Conservation (phyloP, 1,139 yeast species). For the Martiniozyma asiatica region DNA sequence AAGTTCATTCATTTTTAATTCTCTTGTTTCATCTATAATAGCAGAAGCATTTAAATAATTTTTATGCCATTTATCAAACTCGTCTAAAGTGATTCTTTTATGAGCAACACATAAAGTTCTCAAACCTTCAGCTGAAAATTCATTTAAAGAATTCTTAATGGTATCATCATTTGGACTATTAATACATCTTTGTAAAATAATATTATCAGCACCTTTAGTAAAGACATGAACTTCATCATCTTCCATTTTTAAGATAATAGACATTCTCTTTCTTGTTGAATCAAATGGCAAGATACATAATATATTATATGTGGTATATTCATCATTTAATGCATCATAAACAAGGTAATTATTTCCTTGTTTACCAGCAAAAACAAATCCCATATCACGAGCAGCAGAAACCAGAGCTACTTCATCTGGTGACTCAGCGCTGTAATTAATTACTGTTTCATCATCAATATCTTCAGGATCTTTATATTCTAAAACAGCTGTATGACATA, state of each 20-base stretch:
- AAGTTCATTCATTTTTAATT: conserved; percentile 58
- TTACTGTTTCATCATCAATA: conserved; percentile 25
- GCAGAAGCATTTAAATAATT: conserved; percentile 33
- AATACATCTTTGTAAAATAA: conserved; percentile 26
- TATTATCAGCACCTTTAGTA: conserved; percentile 49
- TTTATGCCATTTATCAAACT: conserved; percentile 30
- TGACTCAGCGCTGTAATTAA: conserved; percentile 43
- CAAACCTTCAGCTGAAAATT: conserved; percentile 48
- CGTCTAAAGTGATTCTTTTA: conserved; percentile 17
- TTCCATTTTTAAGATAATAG: conserved; percentile 36
- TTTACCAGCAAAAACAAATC: conserved; percentile 36
- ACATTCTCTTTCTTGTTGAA: conserved; percentile 51
- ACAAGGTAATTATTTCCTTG: conserved; percentile 24
- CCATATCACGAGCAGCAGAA: conserved; percentile 46
- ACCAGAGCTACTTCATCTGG: conserved; percentile 59
- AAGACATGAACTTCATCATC: conserved; percentile 27
- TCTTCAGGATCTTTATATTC: conserved; percentile 24
- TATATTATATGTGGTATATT: conserved; percentile 26
- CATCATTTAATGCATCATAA: conserved; percentile 13
- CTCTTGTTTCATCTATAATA: conserved; percentile 54
- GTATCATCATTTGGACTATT: conserved; percentile 15
- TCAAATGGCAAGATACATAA: conserved; percentile 42
- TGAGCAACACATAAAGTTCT: conserved; percentile 44
- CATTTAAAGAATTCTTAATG: conserved; percentile 26
- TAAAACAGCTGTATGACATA: conserved; percentile 50